phyloP scores from a whole-genome alignment of 306 rosid genomes.

The Cajanus cajan region DNA sequence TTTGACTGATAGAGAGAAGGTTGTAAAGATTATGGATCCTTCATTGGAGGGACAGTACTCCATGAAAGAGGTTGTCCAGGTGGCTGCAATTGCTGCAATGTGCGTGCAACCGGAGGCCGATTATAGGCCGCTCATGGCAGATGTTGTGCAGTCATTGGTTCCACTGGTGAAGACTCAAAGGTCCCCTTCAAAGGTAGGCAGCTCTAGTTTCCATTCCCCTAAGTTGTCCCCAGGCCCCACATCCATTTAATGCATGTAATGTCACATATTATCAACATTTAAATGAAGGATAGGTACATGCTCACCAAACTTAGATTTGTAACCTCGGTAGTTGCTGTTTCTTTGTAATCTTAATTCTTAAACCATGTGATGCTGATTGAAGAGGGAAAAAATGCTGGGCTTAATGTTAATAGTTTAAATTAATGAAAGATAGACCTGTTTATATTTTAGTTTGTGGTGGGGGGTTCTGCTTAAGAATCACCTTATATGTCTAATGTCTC shows the following conservation, averaged over 20 bases:
- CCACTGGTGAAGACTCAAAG: constrained; percentile 71
- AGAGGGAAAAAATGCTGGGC: not conserved
- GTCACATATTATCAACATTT: constrained; percentile 31
- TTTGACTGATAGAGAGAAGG: constrained; percentile 84
- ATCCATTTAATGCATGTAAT: constrained; percentile 40
- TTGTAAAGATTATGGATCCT: constrained; percentile 86
- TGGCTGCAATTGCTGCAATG: constrained; percentile 95
- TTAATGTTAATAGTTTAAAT: not conserved
- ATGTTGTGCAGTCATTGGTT: constrained; percentile 90
- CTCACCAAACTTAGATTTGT: constrained; percentile 33
- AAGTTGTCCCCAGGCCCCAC: constrained; percentile 50
- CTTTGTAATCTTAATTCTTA: constrained; percentile 7
- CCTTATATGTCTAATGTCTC: not conserved
- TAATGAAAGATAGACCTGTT: not conserved
- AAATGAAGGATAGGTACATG: constrained; percentile 8
- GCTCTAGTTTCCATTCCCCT: constrained; percentile 55
- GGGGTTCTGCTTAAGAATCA: not conserved
- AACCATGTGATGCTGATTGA: not conserved
- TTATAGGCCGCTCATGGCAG: constrained; percentile 96
- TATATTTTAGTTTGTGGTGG: not conserved
- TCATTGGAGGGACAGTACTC: constrained; percentile 83
- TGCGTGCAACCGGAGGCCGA: constrained; percentile 96
- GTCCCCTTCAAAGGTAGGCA: constrained; percentile 58
- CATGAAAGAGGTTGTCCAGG: constrained; percentile 92
- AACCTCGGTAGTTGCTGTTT: constrained; percentile 13